phyloP scores from a whole-genome alignment of 2,329 filamentous ascomycete genomes.

The Aspergillus tanneri region DNA sequence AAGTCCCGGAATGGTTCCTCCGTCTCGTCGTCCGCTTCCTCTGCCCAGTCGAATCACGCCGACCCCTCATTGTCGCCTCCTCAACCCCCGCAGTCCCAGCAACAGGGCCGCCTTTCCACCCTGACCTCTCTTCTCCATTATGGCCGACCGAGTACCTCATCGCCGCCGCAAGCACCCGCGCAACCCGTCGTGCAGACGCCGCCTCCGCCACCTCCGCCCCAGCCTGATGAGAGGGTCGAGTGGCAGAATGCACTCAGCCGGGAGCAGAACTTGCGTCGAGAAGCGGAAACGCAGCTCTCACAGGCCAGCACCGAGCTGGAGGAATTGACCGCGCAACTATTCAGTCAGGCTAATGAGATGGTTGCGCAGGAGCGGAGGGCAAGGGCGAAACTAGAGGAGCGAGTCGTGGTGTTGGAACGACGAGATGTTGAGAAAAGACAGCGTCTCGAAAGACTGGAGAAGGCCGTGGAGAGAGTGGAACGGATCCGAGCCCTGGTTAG shows the following conservation, averaged over 20 bases:
- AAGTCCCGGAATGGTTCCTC: slow-evolving; percentile 27
- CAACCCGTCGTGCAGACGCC: slow-evolving; percentile 20
- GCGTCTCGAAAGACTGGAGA: slow-evolving; percentile 56
- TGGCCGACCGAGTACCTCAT: slow-evolving; percentile 35
- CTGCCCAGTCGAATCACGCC: slow-evolving; percentile 22
- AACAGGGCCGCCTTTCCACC: slow-evolving; percentile 39
- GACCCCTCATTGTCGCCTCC: slow-evolving; percentile 41
- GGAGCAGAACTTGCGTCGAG: slow-evolving; percentile 55
- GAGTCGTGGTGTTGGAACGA: slow-evolving; percentile 47
- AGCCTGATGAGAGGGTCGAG: slow-evolving; percentile 34
- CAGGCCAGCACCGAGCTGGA: slow-evolving; percentile 60
- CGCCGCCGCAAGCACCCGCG: slow-evolving; percentile 19
- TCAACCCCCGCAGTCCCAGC: slow-evolving; percentile 29
- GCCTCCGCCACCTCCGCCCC: slow-evolving; percentile 23
- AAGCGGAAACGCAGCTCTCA: slow-evolving; percentile 57
- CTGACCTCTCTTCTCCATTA: slow-evolving; percentile 42
- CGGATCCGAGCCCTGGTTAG: slow-evolving; percentile 56
- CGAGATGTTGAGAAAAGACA: slow-evolving; percentile 52
- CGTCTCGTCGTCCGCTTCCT: slow-evolving; percentile 28
- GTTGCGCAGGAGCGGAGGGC: slow-evolving; percentile 62
- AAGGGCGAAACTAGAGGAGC: slow-evolving; percentile 52
- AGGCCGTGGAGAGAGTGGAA: slow-evolving; percentile 58
- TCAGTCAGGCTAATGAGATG: slow-evolving; percentile 67
- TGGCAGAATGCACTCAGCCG: slow-evolving; percentile 55
- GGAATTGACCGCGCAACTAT: slow-evolving; percentile 60